phyloP scores from a whole-genome alignment of 2,329 filamentous ascomycete genomes.

The Pseudocercospora vitis region DNA sequence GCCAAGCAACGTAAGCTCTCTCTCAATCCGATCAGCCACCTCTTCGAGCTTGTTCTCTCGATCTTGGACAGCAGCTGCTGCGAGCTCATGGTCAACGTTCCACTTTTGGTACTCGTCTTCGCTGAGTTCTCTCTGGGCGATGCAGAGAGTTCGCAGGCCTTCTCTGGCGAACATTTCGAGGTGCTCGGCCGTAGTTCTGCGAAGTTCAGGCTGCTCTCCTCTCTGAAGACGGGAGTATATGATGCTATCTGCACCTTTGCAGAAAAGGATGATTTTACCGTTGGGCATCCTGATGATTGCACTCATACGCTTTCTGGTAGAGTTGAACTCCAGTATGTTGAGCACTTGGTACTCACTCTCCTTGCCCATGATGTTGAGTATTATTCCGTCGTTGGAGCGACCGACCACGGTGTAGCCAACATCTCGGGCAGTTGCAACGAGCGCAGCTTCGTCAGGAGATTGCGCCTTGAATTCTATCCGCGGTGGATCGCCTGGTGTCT shows the following conservation, averaged over 20 bases:
- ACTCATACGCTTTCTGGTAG: constrained; percentile 94
- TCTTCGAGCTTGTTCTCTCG: constrained; percentile 92
- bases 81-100: constrained; percentile 83
- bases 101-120: constrained; percentile 83
- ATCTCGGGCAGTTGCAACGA: constrained; percentile 91
- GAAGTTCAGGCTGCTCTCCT: constrained; percentile 81
- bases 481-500: constrained; percentile 82
- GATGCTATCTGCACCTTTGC: constrained; percentile 95
- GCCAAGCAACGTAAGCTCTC: constrained; percentile 81
- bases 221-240: constrained; percentile 88
- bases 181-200: constrained; percentile 83
- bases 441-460: constrained; percentile 90
- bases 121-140: constrained; percentile 76
- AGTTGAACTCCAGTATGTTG: constrained; percentile 97
- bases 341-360: constrained; percentile 83
- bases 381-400: constrained; percentile 73
- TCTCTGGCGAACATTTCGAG: constrained; percentile 96
- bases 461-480: constrained; percentile 95
- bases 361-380: constrained; percentile 81
- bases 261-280: constrained; percentile 84
- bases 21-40: constrained; percentile 86
- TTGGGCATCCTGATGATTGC: constrained; percentile 94
- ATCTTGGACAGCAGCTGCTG: constrained; percentile 77
- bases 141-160: constrained; percentile 89
- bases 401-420: constrained; percentile 93